Evolutionary conservation across 768 basidiomycete species (phyloP), one percentile per base, ranked within the genome.

Genomic region (Macrolepiota albuminosa): DNA sequence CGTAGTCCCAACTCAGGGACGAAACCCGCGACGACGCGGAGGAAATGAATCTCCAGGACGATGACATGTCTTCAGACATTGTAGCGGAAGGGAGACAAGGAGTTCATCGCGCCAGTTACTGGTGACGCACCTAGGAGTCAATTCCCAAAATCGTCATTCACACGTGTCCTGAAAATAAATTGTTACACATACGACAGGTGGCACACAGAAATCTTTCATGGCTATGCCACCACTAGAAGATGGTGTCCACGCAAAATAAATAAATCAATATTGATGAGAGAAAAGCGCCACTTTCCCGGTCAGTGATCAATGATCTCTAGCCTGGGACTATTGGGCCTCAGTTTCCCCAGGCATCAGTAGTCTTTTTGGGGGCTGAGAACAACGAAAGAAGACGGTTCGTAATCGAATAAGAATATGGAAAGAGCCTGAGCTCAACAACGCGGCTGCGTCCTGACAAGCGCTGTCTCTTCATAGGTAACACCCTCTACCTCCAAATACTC

Each of bases 1-100:
- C 64, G 58, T 85, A 85, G 9, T 79, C 77, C 68, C 80, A 45
- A 36, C 59, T 84, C 63, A 86, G 63, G 42, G 70, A 69, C 26
- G 74, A 72, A 56, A 73, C 59, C 26, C 68, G 68, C n/a, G 73
- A 71, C 40, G 71, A 68, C 13, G 74, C 72, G 16, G 71, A 69
- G 2, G 68, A 61, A 13, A 75, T 53, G 57, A 71, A 71, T 65
- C 67, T 68, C 69, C 72, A 75, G 53, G 72, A 73, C 51, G 63
- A 67, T 31, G 73, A 67, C 74, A 76, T 76, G 54, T 73, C 71
- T 68, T 73, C 68, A 61, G 74, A 71, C 75, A 76, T 76, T 16
- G 33, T 64, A 43, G 46, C 10, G 9, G 54, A 16, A 51, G 47
- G 14, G n/a, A 58, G 49, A 43, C 48, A 58, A 54, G 34, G 31